Evolutionary conservation across 768 basidiomycete genomes (phyloP).

Genomic region (Mycena polygramma): DNA sequence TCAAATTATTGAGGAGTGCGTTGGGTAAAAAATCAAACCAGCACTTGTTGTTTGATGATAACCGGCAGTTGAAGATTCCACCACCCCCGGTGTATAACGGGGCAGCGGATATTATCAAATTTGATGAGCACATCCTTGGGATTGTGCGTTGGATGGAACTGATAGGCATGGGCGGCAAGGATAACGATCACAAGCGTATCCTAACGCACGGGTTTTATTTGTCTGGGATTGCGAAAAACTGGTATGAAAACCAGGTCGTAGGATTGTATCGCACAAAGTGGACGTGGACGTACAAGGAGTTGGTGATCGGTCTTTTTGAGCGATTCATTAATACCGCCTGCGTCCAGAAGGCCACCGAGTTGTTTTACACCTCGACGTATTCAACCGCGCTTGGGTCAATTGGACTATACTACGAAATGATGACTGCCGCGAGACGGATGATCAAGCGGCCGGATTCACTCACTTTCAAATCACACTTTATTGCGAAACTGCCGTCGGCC

Average conservation of each 20-base stretch:
- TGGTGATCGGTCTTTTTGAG: slow-evolving; percentile 18
- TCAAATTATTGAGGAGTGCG: background rate
- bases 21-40: background rate
- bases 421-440: background rate
- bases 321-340: slow-evolving; percentile 6
- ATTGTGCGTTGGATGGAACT: background rate
- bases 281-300: slow-evolving; percentile 18
- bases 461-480: background rate
- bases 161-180: background rate
- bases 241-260: slow-evolving; percentile 4
- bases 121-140: background rate
- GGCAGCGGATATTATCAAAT: background rate
- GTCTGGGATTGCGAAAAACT: background rate
- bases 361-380: slow-evolving; percentile 5
- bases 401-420: slow-evolving; percentile 10
- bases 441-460: slow-evolving; percentile 2
- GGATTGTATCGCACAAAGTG: background rate
- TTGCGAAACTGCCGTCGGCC: background rate
- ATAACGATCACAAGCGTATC: background rate
- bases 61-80: background rate
- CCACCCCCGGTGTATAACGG: background rate
- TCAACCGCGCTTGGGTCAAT: background rate
- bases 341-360: slow-evolving; percentile 3
- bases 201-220: background rate
- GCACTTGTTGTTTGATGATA: background rate